Evolutionary conservation across 1,284 basidiomycete genomes (phyloP), one percentile per base, ranked within the genome.

Genomic region (Apiotrichum mycotoxinovorans): DNA sequence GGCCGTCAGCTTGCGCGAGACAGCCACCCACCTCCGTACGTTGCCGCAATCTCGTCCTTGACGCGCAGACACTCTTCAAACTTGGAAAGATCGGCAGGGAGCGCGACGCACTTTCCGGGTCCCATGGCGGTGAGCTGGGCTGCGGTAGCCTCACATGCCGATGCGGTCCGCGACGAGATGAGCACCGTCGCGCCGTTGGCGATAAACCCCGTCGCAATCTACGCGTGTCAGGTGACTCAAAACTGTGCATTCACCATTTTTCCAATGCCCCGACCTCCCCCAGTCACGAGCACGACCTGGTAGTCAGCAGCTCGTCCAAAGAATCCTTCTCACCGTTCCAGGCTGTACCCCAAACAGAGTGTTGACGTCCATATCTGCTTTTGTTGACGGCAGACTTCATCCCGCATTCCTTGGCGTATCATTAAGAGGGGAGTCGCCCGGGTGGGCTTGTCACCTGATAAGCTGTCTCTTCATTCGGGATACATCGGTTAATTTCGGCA

Each of bases 31-130:
- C 66, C 52, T 34, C 76, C 75, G 71, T 85, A 84, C 64, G 70
- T 73, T 43, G 73, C 71, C 41, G 73, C 64, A 22, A 85, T 65
- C 65, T 82, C 81, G 51, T 73, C 65, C 4, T 80, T 82, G 14
- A 85, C 74, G 52, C 76, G 65, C 42, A 82, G 79, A 30, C 83
- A 81, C 47, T 84, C 82, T 14, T 80, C 78, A 41, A 79, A 68
- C 62, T 80, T 80, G 62, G 83, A 81, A 60, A 86, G 67, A 66
- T 86, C 81, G 0, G 83, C 83, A 0, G 83, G 80, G 33, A 86
- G 70, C 2, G 83, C 66, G 35, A 82, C 68, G 62, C 84, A 85
- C 22, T 59, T 67, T 11, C 84, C 83, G 1, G 80, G 79, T 0
- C 83, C 84, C 27, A 82, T 73, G 22, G 72, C 69, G 59, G 77